A percentile compares a stretch with the other conserved stretches of the same genome.
phyloP scores from a whole-genome alignment of 1,284 basidiomycete species.

The Puccinia brachypodii region DNA sequence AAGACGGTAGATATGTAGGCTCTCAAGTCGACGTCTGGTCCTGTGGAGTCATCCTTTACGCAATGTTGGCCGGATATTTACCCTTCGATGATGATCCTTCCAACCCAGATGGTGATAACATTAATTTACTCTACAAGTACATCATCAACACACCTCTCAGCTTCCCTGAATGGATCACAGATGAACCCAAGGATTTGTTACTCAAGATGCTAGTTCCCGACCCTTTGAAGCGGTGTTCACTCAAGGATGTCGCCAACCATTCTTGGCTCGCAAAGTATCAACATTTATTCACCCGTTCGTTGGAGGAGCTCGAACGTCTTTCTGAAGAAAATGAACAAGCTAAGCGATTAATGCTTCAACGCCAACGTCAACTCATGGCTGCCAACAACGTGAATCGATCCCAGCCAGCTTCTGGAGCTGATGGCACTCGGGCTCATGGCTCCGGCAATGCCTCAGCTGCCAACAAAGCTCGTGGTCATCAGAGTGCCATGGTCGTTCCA shows the following conservation, averaged over 20 bases:
- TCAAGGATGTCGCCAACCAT: slow-evolving; percentile 75
- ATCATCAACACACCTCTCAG: slow-evolving; percentile 94
- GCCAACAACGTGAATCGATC: slow-evolving; percentile 22
- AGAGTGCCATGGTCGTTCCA: slow-evolving; percentile 49
- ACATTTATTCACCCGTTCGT: slow-evolving; percentile 67
- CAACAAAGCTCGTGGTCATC: slow-evolving; percentile 40
- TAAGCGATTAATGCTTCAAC: slow-evolving; percentile 76
- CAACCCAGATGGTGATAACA: slow-evolving; percentile 99
- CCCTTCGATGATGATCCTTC: slow-evolving; percentile 99
- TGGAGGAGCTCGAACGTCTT: slow-evolving; percentile 74
- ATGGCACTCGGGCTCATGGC: slow-evolving; percentile 23
- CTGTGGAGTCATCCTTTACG: slow-evolving; percentile 98
- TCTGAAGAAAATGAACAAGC: slow-evolving; percentile 81
- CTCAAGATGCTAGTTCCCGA: slow-evolving; percentile 84
- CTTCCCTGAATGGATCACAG: slow-evolving; percentile 88
- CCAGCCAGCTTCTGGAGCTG: neutral
- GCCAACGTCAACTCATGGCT: slow-evolving; percentile 55
- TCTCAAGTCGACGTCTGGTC: slow-evolving; percentile 99
- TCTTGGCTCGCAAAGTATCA: slow-evolving; percentile 74
- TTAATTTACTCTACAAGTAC: slow-evolving; percentile 99
- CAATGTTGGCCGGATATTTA: slow-evolving; percentile 97
- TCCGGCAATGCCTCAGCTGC: slow-evolving; percentile 15
- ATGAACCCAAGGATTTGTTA: slow-evolving; percentile 71
- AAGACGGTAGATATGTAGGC: slow-evolving; percentile 94
- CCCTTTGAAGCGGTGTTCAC: slow-evolving; percentile 70